Percentiles rank a stretch among this genome's conserved stretches.
phyloP scores from a whole-genome alignment of 1,139 yeast genomes.

The Torulaspora pretoriensis region DNA sequence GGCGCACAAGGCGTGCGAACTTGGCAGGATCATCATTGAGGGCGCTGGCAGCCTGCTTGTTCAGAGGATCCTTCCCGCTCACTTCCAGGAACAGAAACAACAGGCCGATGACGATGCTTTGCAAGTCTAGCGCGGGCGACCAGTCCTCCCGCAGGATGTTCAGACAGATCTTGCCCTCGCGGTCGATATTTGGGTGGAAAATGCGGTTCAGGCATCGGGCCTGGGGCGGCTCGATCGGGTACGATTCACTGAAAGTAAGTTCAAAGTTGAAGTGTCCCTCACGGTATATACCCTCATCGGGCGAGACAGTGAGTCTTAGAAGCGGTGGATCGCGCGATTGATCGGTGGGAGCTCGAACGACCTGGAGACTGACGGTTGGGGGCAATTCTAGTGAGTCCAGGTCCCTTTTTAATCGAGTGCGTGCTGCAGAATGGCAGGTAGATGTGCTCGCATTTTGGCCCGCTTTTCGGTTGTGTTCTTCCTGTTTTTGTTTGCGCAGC shows the following conservation, averaged over 20 bases:
- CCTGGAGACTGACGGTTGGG: slow-evolving; percentile 51
- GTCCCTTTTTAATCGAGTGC: slow-evolving; percentile 50
- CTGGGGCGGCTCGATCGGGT: slow-evolving; percentile 92
- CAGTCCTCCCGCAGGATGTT: slow-evolving; percentile 92
- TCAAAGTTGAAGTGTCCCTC: slow-evolving; percentile 67
- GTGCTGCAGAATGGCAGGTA: slow-evolving; percentile 44
- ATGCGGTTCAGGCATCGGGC: slow-evolving; percentile 67
- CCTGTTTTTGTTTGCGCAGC: slow-evolving; percentile 55
- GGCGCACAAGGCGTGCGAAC: slow-evolving; percentile 57
- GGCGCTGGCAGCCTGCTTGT: slow-evolving; percentile 80
- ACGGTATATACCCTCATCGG: slow-evolving; percentile 76
- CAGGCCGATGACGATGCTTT: slow-evolving; percentile 78
- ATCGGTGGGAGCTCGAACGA: slow-evolving; percentile 48
- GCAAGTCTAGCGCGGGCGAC: slow-evolving; percentile 88
- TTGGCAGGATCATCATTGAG: slow-evolving; percentile 53
- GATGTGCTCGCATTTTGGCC: slow-evolving; percentile 17
- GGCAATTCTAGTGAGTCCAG: slow-evolving; percentile 68
- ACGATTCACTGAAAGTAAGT: slow-evolving; percentile 61
- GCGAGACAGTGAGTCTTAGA: slow-evolving; percentile 57
- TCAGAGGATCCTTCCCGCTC: slow-evolving; percentile 86
- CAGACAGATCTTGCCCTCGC: slow-evolving; percentile 85
- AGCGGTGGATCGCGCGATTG: slow-evolving; percentile 11
- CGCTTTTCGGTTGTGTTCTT: slow-evolving; percentile 19
- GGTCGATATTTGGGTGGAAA: slow-evolving; percentile 91
- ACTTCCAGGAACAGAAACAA: slow-evolving; percentile 86